A percentile compares a stretch with the other conserved stretches of the same genome.
Evolutionary conservation across 225 moss, liverwort and hornwort genomes (phyloP).

Genomic region (Pseudoscleropodium purum): DNA sequence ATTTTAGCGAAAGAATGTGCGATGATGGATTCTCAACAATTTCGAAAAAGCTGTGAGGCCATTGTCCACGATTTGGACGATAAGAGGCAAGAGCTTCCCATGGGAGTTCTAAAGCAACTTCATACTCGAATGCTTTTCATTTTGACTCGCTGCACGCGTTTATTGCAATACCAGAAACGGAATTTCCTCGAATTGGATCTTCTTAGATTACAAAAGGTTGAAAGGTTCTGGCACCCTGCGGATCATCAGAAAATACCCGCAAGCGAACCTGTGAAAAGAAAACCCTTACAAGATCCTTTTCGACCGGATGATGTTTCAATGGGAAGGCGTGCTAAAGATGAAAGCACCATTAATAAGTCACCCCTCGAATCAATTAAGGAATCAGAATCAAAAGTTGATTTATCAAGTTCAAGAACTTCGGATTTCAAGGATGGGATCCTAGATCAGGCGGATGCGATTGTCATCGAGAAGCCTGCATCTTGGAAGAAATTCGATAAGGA

Average conservation of each 20-base stretch:
- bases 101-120: conserved; percentile 86
- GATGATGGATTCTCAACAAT: conserved; percentile 68
- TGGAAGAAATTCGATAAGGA: conserved; percentile 74
- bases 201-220: conserved; percentile 64
- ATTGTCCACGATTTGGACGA: conserved; percentile 96
- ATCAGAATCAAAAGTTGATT: conserved; percentile 22
- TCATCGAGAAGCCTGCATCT: conserved; percentile 71
- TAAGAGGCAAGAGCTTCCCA: conserved; percentile 85
- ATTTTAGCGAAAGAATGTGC: conserved; percentile 81
- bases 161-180: conserved; percentile 86
- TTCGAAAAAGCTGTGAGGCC: conserved; percentile 81
- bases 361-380: conserved; percentile 36
- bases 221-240: conserved; percentile 41
- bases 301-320: conserved; percentile 17
- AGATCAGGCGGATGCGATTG: conserved; percentile 48
- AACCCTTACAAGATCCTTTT: conserved; percentile 22
- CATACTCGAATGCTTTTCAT: conserved; percentile 97
- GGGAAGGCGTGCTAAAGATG: conserved; percentile 33
- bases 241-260: conserved; percentile 33
- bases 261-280: conserved; percentile 53
- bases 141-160: conserved; percentile 92
- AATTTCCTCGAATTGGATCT: conserved; percentile 76
- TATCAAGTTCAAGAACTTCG: not conserved
- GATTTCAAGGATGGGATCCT: conserved; percentile 24
- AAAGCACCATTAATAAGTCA: conserved; percentile 13